Percentiles rank a stretch among this genome's conserved stretches.
Evolutionary conservation across 768 basidiomycete species (phyloP).

Genomic region (Tubosaeta sp.): DNA sequence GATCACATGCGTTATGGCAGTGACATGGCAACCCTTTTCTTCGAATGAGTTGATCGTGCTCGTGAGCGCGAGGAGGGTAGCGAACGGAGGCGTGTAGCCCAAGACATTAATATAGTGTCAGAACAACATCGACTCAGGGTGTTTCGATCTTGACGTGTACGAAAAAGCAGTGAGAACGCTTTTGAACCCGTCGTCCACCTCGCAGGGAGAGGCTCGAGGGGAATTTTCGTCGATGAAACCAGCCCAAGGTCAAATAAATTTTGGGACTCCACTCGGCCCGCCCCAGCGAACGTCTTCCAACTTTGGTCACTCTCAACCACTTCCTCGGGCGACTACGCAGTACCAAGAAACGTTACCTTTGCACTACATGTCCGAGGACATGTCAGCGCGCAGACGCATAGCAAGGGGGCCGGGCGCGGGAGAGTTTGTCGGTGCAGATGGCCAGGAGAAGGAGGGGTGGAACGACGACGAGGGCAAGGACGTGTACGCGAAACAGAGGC

Average conservation of each 20-base stretch:
- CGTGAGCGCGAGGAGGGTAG: too few relatives aligned
- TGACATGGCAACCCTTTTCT: too few relatives aligned
- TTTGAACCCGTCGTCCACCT: too few relatives aligned
- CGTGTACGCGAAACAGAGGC: constrained; percentile 47
- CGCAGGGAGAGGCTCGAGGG: too few relatives aligned
- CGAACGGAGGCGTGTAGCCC: too few relatives aligned
- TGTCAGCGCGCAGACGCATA: constrained; percentile 43
- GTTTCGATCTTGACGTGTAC: too few relatives aligned
- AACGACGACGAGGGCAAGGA: constrained; percentile 68
- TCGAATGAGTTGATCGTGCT: too few relatives aligned
- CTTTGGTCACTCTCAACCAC: constrained; percentile 42
- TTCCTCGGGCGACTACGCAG: constrained; percentile 19
- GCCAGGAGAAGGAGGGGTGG: constrained; percentile 29
- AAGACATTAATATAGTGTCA: too few relatives aligned
- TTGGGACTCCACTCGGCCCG: constrained; percentile 53
- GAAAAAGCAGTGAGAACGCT: too few relatives aligned
- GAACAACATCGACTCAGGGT: too few relatives aligned
- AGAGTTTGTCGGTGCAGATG: constrained; percentile 25
- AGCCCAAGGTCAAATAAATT: constrained; percentile 64
- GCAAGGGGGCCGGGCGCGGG: constrained; percentile 33
- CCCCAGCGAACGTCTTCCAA: constrained; percentile 40
- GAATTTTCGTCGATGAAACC: constrained; percentile 44
- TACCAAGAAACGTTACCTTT: constrained; percentile 45
- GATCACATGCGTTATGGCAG: too few relatives aligned
- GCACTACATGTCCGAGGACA: constrained; percentile 51